Conservation (phyloP, 164 flowering plant genomes). For the Nymphaea thermarum region DNA sequence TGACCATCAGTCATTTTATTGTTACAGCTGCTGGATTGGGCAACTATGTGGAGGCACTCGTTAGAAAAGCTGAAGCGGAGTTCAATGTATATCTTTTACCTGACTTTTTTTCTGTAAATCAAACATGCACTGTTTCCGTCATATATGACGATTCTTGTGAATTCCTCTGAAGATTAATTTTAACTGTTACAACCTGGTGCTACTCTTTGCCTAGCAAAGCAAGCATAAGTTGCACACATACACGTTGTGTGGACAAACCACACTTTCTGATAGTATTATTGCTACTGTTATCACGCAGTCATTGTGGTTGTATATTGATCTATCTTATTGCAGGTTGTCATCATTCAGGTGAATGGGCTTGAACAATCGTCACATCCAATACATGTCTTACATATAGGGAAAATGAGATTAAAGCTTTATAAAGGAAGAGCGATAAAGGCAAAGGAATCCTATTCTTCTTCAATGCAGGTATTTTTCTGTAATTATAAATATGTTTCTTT, state of each 20-base stretch:
- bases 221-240: too few species aligned
- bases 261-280: too few species aligned
- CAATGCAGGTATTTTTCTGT: slow-evolving; percentile 45
- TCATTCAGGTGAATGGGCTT: slow-evolving; percentile 72
- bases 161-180: too few species aligned
- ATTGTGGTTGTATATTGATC: neutral
- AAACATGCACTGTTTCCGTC: too few species aligned
- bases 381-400: slow-evolving; percentile 81
- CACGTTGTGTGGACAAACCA: too few species aligned
- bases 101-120: too few species aligned
- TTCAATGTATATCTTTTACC: slow-evolving; percentile 48
- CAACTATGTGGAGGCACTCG: slow-evolving; percentile 65
- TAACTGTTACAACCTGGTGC: too few species aligned
- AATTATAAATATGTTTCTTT: neutral
- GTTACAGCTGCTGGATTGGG: slow-evolving; percentile 71
- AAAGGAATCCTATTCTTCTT: slow-evolving; percentile 69
- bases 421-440: slow-evolving; percentile 73
- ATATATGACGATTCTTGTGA: too few species aligned
- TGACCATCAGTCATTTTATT: neutral
- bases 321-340: slow-evolving; percentile 22
- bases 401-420: slow-evolving; percentile 88
- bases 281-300: too few species aligned
- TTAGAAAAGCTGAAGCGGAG: slow-evolving; percentile 61
- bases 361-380: slow-evolving; percentile 59
- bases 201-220: too few species aligned